phyloP scores from a whole-genome alignment of 495 filamentous ascomycete genomes.

The Annulohypoxylon moriforme region DNA sequence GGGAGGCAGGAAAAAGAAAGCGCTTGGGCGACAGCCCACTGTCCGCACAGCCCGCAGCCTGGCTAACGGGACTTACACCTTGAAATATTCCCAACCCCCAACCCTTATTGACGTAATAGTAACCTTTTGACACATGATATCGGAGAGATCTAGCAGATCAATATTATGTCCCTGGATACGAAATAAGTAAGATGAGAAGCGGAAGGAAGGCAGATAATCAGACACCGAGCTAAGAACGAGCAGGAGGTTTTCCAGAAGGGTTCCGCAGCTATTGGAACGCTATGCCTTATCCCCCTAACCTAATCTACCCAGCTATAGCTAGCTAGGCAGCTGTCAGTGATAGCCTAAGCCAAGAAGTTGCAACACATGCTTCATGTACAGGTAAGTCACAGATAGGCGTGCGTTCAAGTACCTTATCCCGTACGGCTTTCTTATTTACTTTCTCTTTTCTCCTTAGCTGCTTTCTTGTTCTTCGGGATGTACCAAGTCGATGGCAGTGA shows the following conservation, averaged over 20 bases:
- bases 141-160: background rate
- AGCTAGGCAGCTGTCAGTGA: constrained; percentile 46
- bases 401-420: constrained; percentile 22
- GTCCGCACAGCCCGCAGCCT: background rate
- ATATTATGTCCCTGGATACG: background rate
- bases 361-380: constrained; percentile 37
- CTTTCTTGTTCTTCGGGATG: constrained; percentile 13
- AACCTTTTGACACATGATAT: constrained; percentile 11
- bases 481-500: constrained; percentile 20
- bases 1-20: constrained; percentile 44
- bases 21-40: background rate
- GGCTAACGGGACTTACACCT: background rate
- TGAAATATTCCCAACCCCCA: background rate
- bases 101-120: constrained; percentile 2
- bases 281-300: constrained; percentile 22
- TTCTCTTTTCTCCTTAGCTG: constrained; percentile 41
- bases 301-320: constrained; percentile 45
- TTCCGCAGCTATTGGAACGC: constrained; percentile 8
- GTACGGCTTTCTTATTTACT: constrained; percentile 23
- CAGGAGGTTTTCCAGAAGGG: background rate
- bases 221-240: constrained; percentile 3
- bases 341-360: constrained; percentile 40
- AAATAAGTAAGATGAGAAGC: background rate
- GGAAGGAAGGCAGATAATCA: background rate
- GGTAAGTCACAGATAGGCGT: constrained; percentile 3